These are phyloP conservation scores for Syncephalastrum sp. DNA, from an alignment of 371 early-diverging fungal species.

Conservation along the genomic window DNA sequence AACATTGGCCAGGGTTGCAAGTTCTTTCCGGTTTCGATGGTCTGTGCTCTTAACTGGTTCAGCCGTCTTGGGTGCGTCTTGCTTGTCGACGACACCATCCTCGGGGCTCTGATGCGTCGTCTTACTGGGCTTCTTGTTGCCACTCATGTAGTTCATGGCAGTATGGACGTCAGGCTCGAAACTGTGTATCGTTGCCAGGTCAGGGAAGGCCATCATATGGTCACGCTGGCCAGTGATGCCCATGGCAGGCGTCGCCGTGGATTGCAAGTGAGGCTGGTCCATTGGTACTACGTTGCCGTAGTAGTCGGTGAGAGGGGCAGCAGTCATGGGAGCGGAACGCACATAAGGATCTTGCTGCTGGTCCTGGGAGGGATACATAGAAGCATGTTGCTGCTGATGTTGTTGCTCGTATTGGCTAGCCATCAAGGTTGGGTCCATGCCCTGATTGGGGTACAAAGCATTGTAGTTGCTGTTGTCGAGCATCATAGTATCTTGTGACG, in stretches of 20 bases:
- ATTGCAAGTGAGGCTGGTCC: constrained; percentile 33
- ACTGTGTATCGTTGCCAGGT: constrained; percentile 5
- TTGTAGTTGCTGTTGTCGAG: background rate
- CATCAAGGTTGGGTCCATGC: too few relatives aligned
- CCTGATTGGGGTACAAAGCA: too few relatives aligned
- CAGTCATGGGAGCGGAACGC: constrained; percentile 14
- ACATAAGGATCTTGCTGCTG: constrained; percentile 23
- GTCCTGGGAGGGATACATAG: background rate
- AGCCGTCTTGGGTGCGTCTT: constrained; percentile 2
- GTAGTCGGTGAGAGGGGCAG: constrained; percentile 1
- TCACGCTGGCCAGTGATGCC: constrained; percentile 10
- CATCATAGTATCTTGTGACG: background rate
- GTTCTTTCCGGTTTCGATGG: constrained; percentile 5
- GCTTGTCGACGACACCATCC: constrained; percentile 5
- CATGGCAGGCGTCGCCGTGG: constrained; percentile 22
- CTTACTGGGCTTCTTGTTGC: background rate
- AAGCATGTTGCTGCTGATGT: background rate
- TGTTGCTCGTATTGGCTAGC: too few relatives aligned
- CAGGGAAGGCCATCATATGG: constrained; percentile 9
- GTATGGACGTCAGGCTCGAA: constrained; percentile 9
- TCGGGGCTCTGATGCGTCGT: constrained; percentile 3
- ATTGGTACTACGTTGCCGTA: constrained; percentile 8
- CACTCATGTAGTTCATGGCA: constrained; percentile 7
- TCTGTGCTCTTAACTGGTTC: background rate
- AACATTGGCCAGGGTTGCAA: constrained; percentile 10